Percentiles rank a stretch among this genome's conserved stretches.
Conservation (phyloP, 495 filamentous ascomycete species). For the Penicillium malachiteum region DNA sequence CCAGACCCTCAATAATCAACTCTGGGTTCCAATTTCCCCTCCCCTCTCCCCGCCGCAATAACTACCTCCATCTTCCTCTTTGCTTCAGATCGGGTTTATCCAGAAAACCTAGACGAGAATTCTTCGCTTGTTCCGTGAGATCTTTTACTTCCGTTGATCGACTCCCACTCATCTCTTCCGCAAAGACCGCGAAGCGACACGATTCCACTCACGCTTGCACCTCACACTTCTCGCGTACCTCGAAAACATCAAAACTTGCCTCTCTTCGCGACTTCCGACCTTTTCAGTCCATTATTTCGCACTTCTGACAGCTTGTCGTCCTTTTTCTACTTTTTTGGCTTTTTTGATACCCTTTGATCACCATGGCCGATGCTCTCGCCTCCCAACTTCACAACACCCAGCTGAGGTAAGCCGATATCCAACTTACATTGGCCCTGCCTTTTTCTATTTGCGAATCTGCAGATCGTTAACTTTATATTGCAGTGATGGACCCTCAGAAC, state of each 20-base stretch:
- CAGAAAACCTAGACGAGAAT: not conserved
- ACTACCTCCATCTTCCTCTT: not conserved
- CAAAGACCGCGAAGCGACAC: not conserved
- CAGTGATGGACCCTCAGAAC: conserved; percentile 55
- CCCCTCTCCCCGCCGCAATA: not conserved
- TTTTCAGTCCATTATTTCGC: not conserved
- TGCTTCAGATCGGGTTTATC: not conserved
- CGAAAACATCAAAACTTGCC: not conserved
- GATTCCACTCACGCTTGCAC: not conserved
- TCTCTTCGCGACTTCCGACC: too few relatives aligned
- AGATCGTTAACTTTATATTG: conserved; percentile 12
- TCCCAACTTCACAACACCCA: conserved; percentile 70
- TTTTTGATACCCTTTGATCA: conserved; percentile 19
- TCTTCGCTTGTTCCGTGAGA: not conserved
- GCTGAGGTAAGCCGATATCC: conserved; percentile 54
- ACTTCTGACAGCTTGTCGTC: not conserved
- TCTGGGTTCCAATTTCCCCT: not conserved
- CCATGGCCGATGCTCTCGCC: conserved; percentile 61
- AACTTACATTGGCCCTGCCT: not conserved
- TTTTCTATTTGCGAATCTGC: not conserved
- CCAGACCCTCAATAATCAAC: conserved; percentile 7
- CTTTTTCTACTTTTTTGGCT: not conserved
- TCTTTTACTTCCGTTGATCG: not conserved
- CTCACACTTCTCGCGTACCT: not conserved
- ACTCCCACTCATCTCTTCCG: not conserved